Evolutionary conservation across 2,329 filamentous ascomycete species (phyloP), one percentile per base, ranked within the genome.

Genomic region (Endocalyx cinctus): DNA sequence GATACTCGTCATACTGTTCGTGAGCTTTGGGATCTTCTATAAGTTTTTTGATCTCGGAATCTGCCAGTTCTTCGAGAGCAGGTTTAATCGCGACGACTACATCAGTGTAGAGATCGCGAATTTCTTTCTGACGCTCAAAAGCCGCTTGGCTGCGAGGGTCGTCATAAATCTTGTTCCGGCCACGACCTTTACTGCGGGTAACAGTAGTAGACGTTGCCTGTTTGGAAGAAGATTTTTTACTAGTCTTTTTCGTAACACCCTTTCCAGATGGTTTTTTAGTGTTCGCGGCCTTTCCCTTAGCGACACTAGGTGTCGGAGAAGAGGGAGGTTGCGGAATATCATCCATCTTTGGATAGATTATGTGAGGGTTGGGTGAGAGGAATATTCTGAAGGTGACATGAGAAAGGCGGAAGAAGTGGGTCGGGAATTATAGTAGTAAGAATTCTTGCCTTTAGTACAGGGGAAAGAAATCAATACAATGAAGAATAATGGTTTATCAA

Each of bases 41-140:
- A 38, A 84, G 59, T 38, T 71, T 67, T 30, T 77, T 72, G 37
- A 82, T 59, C 32, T 65, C 72, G 20, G 77, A 69, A 33, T 77
- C 72, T 13, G 79, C 78, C 14, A 87, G 65, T 50, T 84, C 79
- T 38, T 79, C 76, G 11, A 84, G 64, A 8, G 78, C 70, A 12
- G 75, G 74, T 55, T 82, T 84, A 47, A 84, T 59, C 18, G 73
- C 67, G 46, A 75, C 72, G 38, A 77, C 70, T 32, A 86, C 72
- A 37, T 71, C 64, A n/a, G 76, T 70, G 57, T 77, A 86, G 16
- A 69, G 68, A 35, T 77, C 75, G 56, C 82, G 82, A 47, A 86
- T 66, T 46, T 82, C 73, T 45, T 81, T 70, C 52, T 81, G 76
- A 34, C 82, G 77, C 53, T 79, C 74, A 44, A 76, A 73, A 36